Conservation (phyloP, 2,329 filamentous ascomycete genomes). For the Sporothrix mexicana region DNA sequence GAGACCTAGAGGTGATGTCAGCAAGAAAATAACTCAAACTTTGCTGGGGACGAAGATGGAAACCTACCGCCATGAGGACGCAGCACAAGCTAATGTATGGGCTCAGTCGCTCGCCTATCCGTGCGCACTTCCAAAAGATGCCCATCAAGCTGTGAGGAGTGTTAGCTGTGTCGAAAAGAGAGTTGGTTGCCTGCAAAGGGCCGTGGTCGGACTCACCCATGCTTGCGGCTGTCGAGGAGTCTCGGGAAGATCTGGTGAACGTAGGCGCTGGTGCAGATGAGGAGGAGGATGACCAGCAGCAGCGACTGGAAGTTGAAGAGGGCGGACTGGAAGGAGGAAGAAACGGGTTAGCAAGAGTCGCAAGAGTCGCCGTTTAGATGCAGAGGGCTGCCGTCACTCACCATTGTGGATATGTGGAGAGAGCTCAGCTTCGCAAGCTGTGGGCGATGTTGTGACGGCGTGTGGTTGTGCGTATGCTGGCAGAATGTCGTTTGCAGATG, state of each 20-base stretch:
- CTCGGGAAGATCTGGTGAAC: conserved; percentile 87
- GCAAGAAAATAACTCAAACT: neutral
- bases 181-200: conserved; percentile 45
- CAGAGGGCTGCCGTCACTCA: neutral
- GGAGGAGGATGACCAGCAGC: conserved; percentile 88
- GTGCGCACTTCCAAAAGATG: conserved; percentile 94
- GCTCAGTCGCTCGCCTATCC: conserved; percentile 89
- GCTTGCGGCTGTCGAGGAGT: conserved; percentile 91
- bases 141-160: conserved; percentile 67
- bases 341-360: neutral
- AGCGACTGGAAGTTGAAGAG: conserved; percentile 99
- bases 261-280: conserved; percentile 96
- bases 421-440: neutral
- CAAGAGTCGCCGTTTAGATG: neutral
- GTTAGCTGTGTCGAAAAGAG: neutral
- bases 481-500: neutral
- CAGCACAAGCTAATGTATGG: conserved; percentile 96
- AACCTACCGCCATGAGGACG: conserved; percentile 86
- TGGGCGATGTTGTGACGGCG: neutral
- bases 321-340: conserved; percentile 68
- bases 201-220: conserved; percentile 56
- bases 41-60: too few relatives aligned
- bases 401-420: conserved; percentile 19
- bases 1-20: conserved; percentile 31
- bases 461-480: neutral